Evolutionary conservation across 352 stramenopile genomes (phyloP).

Genomic region (Plasmopara muralis): DNA sequence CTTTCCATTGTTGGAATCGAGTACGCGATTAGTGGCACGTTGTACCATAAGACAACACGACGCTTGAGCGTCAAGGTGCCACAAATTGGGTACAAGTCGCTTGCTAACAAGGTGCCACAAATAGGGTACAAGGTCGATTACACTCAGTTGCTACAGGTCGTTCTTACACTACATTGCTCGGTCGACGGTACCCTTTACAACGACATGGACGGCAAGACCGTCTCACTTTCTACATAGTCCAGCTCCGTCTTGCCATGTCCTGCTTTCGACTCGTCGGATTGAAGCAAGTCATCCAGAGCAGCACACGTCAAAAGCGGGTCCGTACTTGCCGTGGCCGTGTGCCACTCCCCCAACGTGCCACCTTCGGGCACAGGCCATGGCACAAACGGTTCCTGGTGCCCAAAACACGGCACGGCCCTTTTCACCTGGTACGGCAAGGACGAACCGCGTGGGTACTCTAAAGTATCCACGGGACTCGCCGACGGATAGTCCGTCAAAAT

Average conservation of each 20-base stretch:
- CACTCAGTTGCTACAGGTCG: conserved; percentile 31
- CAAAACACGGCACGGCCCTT: neutral
- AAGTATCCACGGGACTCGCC: conserved; percentile 1
- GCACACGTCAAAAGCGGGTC: conserved; percentile 12
- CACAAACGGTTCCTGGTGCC: too few species aligned
- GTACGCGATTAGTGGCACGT: neutral
- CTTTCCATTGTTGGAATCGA: too few species aligned
- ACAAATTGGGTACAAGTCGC: neutral
- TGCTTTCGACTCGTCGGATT: conserved; percentile 22
- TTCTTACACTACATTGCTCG: too few species aligned
- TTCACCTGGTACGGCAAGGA: conserved; percentile 11
- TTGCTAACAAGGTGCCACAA: neutral
- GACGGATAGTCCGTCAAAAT: conserved; percentile 1
- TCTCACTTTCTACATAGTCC: neutral
- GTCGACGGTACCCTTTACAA: neutral
- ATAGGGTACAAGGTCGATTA: conserved; percentile 16
- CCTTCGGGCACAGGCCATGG: too few species aligned
- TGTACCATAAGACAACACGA: neutral
- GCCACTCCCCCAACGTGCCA: too few species aligned
- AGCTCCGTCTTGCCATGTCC: neutral
- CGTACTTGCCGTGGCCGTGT: conserved; percentile 3
- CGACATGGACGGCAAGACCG: neutral
- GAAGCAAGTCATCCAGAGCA: conserved; percentile 29
- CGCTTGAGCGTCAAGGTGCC: neutral
- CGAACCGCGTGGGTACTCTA: conserved; percentile 1